These are phyloP conservation scores for Seiridium cupressi DNA, from an alignment of 2,329 filamentous ascomycete species.

Conservation along the genomic window DNA sequence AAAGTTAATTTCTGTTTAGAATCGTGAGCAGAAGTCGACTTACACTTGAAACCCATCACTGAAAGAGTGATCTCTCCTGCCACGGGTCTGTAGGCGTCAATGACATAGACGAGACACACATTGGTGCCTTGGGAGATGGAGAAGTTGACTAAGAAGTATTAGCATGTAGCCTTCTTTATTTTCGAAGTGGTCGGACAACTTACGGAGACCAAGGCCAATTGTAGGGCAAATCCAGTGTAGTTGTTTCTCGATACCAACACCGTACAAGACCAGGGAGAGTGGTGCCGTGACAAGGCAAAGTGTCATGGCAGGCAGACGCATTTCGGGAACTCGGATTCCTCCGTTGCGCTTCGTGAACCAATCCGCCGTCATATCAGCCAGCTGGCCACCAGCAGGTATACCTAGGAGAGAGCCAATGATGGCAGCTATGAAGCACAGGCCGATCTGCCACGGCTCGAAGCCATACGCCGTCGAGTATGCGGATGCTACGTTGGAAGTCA, in stretches of 20 bases:
- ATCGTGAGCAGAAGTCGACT: conserved; percentile 15
- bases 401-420: conserved; percentile 47
- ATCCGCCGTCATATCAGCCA: conserved; percentile 47
- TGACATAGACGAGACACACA: conserved; percentile 54
- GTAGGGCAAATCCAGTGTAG: conserved; percentile 56
- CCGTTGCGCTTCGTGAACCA: conserved; percentile 49
- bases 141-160: conserved; percentile 43
- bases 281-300: conserved; percentile 51
- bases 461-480: conserved; percentile 41
- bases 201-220: conserved; percentile 50
- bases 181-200: conserved; percentile 21
- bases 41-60: conserved; percentile 53
- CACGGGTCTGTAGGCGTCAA: conserved; percentile 56
- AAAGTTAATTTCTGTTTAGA: background rate
- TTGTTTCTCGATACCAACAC: conserved; percentile 43
- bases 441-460: conserved; percentile 44
- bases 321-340: conserved; percentile 57
- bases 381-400: conserved; percentile 47
- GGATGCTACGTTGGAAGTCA: conserved; percentile 49
- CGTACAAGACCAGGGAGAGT: conserved; percentile 42
- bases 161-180: background rate
- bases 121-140: conserved; percentile 55
- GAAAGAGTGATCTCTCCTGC: conserved; percentile 55
- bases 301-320: conserved; percentile 54
- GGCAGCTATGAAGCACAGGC: conserved; percentile 49